Base-by-base conservation (phyloP, 2,329 filamentous ascomycete species). In the Apiospora phragmitis region DNA sequence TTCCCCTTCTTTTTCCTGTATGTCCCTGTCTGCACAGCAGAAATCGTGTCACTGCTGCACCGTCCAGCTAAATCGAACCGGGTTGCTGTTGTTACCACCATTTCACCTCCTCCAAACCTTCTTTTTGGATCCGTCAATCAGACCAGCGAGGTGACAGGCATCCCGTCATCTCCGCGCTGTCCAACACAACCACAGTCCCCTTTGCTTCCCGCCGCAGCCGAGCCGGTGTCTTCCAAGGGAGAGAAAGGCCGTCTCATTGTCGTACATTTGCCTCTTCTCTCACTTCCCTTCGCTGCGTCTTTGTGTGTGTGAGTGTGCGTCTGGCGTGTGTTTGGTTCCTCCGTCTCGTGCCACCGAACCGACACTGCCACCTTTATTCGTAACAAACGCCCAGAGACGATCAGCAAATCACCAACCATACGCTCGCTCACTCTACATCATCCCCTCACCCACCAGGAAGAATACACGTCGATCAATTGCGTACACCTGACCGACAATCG, bases 381-480 rank as follows among this genome's bases (percentile, higher is more conserved):
- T 62, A 62, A 38, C 55, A 62, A 62, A 62, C 55, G 38, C 3
- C 55, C 55, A 38, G 32, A 24, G 21, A 59, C 51, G 29, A 35
- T 35, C 32, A 11, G 14, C 55, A 62, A n/a, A 62, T 62, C 55
- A 62, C 5, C 55, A 38, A n/a, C 32, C 55, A 62, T n/a, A 32
- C 49, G 26, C 26, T 21, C 51, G 51, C 51, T 55, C 49, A 29
- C 26, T 55, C 16, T 59, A 59, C 51, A 59, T 59, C 51, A 59
- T 59, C 51, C 24, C 9, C 32, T 38, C 32, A 38, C 32, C 55
- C 4, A 38, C 32, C 55, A 62, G 55, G 32, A 62, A 24, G 32
- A 62, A 32, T n/a, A n/a, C 55, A 38, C 55, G 55, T 14, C 55
- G 55, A 62, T 62, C 55, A 62, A 62, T 62, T 62, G 55, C 55